phyloP scores from a whole-genome alignment of 257 asterid genomes.

The Penstemon davidsonii region DNA sequence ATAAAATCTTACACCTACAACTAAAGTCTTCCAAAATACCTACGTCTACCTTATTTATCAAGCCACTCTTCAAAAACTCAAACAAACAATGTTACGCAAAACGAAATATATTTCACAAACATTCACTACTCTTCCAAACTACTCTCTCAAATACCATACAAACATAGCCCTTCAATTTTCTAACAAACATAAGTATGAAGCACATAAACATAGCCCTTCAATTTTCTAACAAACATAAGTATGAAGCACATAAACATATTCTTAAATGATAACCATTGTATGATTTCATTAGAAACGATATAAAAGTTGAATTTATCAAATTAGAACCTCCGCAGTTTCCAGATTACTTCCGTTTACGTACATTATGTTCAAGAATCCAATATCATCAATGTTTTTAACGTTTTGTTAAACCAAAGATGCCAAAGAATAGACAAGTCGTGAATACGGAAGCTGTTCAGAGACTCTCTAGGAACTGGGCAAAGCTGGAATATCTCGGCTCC shows the following conservation, averaged over 20 bases:
- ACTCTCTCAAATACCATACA: too few relatives aligned
- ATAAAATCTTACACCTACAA: too few relatives aligned
- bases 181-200: too few relatives aligned
- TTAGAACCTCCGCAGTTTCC: not conserved
- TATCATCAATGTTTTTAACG: not conserved
- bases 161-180: too few relatives aligned
- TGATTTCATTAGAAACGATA: not conserved
- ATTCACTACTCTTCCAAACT: too few relatives aligned
- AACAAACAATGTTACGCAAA: too few relatives aligned
- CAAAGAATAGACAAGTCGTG: not conserved
- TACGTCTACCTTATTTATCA: too few relatives aligned
- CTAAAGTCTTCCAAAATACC: too few relatives aligned
- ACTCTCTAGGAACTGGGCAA: conserved; percentile 72
- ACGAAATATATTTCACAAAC: too few relatives aligned
- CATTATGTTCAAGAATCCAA: conserved; percentile 4
- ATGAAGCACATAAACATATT: not conserved
- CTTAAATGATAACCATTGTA: not conserved
- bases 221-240: too few relatives aligned
- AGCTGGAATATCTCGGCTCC: conserved; percentile 86
- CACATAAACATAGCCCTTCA: not conserved
- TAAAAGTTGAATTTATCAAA: not conserved
- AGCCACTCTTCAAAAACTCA: too few relatives aligned
- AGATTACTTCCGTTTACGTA: not conserved
- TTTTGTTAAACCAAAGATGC: too few relatives aligned
- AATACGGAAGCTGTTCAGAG: conserved; percentile 28